Conservation (phyloP, 371 early-diverging fungal species). For the Umbelopsis sp. region DNA sequence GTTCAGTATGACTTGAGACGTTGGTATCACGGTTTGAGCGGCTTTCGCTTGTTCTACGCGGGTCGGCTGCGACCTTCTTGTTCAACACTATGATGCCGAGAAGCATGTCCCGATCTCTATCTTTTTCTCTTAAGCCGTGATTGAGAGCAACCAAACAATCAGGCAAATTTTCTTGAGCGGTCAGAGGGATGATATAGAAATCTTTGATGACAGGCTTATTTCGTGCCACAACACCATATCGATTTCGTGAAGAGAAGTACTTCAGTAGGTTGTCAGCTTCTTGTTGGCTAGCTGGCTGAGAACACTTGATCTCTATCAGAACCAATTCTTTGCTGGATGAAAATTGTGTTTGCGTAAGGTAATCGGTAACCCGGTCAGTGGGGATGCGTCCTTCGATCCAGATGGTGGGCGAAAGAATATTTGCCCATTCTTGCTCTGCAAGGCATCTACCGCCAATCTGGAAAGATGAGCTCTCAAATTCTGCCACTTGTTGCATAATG, state of each 20-base stretch:
- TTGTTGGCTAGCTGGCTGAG: conserved; percentile 19
- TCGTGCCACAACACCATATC: conserved; percentile 75
- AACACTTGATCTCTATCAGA: conserved; percentile 55
- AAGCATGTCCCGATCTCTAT: conserved; percentile 43
- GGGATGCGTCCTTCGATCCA: conserved; percentile 74
- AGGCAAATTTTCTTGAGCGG: conserved; percentile 55
- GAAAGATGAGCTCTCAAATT: conserved; percentile 57
- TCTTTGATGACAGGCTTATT: conserved; percentile 71
- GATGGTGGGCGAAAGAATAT: conserved; percentile 62
- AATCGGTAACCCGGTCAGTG: conserved; percentile 51
- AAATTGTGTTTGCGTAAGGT: conserved; percentile 58
- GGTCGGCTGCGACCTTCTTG: conserved; percentile 26
- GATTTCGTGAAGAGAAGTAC: conserved; percentile 62
- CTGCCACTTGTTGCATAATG: conserved; percentile 72
- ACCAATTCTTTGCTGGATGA: conserved; percentile 63
- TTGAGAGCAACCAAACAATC: conserved; percentile 41
- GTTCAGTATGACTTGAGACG: neutral
- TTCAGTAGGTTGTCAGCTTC: conserved; percentile 52
- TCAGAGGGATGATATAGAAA: conserved; percentile 73
- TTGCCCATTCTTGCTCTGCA: conserved; percentile 56
- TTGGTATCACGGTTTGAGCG: neutral
- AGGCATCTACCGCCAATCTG: conserved; percentile 66
- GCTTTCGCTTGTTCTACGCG: neutral
- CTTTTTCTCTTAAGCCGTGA: conserved; percentile 22
- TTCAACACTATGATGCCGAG: conserved; percentile 59